Percentiles rank a stretch among this genome's conserved stretches.
phyloP scores from a whole-genome alignment of 179 eudicot species.

The Gypsophila paniculata region DNA sequence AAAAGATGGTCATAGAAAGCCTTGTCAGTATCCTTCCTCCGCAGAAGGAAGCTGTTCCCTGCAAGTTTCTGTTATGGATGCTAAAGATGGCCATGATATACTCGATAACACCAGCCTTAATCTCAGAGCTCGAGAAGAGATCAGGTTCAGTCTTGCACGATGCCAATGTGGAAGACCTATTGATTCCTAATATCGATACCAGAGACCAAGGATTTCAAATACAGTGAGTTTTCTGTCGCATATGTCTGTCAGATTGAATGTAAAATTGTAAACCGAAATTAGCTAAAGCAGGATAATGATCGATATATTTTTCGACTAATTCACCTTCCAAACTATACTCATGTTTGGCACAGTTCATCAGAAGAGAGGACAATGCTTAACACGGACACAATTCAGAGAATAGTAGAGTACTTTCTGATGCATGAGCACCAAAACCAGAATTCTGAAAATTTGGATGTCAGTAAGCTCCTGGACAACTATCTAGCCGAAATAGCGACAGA shows the following conservation, averaged over 20 bases:
- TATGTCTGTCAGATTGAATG: not conserved
- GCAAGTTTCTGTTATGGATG: constrained; percentile 50
- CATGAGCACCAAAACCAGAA: constrained; percentile 38
- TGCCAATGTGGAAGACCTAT: constrained; percentile 7
- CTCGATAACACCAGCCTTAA: constrained; percentile 50
- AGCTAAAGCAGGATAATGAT: not conserved
- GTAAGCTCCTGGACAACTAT: constrained; percentile 54
- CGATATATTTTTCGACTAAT: not conserved
- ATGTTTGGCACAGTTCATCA: constrained; percentile 34
- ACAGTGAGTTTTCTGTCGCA: constrained; percentile 2
- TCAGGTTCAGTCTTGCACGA: not conserved
- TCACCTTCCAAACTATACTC: constrained; percentile 5
- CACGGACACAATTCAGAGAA: constrained; percentile 46
- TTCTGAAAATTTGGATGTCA: constrained; percentile 33
- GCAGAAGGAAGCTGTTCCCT: constrained; percentile 50
- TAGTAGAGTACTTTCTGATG: constrained; percentile 53
- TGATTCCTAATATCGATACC: not conserved
- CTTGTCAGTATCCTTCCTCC: constrained; percentile 52
- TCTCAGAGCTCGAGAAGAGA: constrained; percentile 53
- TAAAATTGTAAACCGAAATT: not conserved
- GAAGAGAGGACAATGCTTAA: constrained; percentile 40
- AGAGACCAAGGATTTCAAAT: not conserved
- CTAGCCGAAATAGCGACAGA: constrained; percentile 51
- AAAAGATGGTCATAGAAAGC: constrained; percentile 46
- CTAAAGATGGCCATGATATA: constrained; percentile 50